Conservation (phyloP, 306 rosid species). For the Cicer cuneatum region DNA sequence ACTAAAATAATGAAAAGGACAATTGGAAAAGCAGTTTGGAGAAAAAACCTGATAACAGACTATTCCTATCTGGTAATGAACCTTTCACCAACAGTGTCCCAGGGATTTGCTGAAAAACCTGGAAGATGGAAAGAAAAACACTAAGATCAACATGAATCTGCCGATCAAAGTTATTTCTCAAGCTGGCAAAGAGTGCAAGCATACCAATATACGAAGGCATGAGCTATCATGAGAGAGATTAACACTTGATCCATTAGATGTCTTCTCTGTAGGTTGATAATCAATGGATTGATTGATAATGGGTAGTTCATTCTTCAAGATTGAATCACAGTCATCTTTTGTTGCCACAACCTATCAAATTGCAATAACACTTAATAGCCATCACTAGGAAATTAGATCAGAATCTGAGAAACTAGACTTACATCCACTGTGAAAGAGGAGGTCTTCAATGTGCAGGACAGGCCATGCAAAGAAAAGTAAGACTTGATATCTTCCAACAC, state of each 20-base stretch:
- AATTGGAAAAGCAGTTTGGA: conserved; percentile 15
- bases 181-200: conserved; percentile 35
- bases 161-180: conserved; percentile 40
- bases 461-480: conserved; percentile 58
- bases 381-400: conserved; percentile 26
- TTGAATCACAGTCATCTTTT: conserved; percentile 57
- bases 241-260: conserved; percentile 46
- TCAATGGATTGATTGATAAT: conserved; percentile 37
- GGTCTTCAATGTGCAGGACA: conserved; percentile 66
- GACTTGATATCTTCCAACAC: conserved; percentile 69
- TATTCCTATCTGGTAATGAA: conserved; percentile 66
- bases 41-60: conserved; percentile 66
- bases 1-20: conserved; percentile 9
- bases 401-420: conserved; percentile 45
- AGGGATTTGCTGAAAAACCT: conserved; percentile 91
- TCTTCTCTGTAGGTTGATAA: conserved; percentile 46
- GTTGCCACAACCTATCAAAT: conserved; percentile 61
- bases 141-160: conserved; percentile 28
- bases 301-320: conserved; percentile 57
- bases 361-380: conserved; percentile 23
- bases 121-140: conserved; percentile 18
- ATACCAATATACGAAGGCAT: conserved; percentile 66
- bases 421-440: conserved; percentile 79
- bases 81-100: conserved; percentile 88
- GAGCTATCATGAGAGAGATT: conserved; percentile 46